Base-by-base conservation (phyloP, 257 asterid species). In the Nicotiana paniculata region DNA sequence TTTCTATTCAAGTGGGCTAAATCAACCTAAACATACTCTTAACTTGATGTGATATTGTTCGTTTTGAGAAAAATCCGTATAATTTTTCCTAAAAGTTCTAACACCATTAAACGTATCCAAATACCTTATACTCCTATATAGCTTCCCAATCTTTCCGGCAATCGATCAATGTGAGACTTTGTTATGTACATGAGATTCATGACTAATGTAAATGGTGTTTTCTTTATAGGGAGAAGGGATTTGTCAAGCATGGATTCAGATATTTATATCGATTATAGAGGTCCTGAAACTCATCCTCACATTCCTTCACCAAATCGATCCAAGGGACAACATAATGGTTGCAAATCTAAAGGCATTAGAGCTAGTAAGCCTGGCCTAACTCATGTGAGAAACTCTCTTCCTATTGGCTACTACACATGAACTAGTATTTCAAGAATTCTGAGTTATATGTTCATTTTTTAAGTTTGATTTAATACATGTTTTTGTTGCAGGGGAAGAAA, bases 241-340 rank as follows among this genome's bases (percentile, higher is more conserved):
- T 88, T 51, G 85, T 75, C 75, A 70, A 84, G 79, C 2, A 58
- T 77, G 83, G 86, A 83, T 24, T 67, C 86, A 6, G 81, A 77
- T 30, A 37, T 85, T 9, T 90, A 89, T 0, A 89, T 90, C 77
- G 91, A 89, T 72, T 88, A 87, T 75, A 85, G 88, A 86, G 91
- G 90, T 3, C 90, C 91, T 39, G 91, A 89, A 82, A 88, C 92
- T n/a, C 93, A 89, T 81, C 62, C 86, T 0, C 77, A 85, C 63
- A 37, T 68, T 59, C 88, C 92, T 46, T 89, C 91, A 30, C 90
- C 91, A 4, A 86, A 81, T 76, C 86, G 85, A 84, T 88, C 80
- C 63, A 85, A 77, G 13, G 79, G n/a, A 58, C 39, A 74, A 81
- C 90, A 88, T 21, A 82, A 66, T 15, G 58, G 57, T 84, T 85